These are phyloP conservation scores for Penicillium pancosmium DNA, from an alignment of 495 filamentous ascomycete species.

Conservation along the genomic window DNA sequence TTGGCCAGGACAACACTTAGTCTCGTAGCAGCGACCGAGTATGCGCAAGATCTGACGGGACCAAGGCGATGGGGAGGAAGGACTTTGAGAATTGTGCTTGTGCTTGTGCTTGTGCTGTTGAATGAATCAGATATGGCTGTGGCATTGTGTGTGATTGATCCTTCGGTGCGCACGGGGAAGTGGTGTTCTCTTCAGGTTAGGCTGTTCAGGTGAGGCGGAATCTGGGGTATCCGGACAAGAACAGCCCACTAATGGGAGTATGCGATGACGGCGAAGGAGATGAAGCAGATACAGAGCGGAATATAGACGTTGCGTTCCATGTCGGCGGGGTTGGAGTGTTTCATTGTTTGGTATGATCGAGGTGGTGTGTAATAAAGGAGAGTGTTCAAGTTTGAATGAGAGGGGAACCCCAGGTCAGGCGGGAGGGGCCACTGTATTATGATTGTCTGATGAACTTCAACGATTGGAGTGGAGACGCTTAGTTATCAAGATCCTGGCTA, in stretches of 20 bases:
- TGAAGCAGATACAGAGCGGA: constrained; percentile 46
- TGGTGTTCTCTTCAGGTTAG: neutral
- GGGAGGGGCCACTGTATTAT: neutral
- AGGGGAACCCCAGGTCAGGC: constrained; percentile 3
- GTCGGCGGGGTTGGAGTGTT: constrained; percentile 24
- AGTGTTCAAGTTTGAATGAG: neutral
- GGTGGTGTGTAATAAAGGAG: neutral
- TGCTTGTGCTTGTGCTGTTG: neutral
- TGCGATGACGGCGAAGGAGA: constrained; percentile 48
- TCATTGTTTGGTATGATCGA: constrained; percentile 14
- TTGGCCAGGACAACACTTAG: neutral
- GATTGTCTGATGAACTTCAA: neutral
- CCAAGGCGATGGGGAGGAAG: neutral
- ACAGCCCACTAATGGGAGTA: constrained; percentile 36
- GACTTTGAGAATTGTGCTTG: neutral
- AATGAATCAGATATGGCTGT: neutral
- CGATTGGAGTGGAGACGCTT: neutral
- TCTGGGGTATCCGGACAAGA: constrained; percentile 9
- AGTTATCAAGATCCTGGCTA: constrained; percentile 5
- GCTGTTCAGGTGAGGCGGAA: neutral
- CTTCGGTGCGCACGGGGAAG: neutral
- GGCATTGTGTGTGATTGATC: neutral
- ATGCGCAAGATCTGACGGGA: neutral
- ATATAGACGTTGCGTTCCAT: constrained; percentile 47
- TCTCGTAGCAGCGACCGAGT: neutral